Percentiles rank a stretch among this genome's conserved stretches.
These are phyloP conservation scores for Circinella minor DNA, from an alignment of 371 early-diverging fungal species.

Conservation along the genomic window DNA sequence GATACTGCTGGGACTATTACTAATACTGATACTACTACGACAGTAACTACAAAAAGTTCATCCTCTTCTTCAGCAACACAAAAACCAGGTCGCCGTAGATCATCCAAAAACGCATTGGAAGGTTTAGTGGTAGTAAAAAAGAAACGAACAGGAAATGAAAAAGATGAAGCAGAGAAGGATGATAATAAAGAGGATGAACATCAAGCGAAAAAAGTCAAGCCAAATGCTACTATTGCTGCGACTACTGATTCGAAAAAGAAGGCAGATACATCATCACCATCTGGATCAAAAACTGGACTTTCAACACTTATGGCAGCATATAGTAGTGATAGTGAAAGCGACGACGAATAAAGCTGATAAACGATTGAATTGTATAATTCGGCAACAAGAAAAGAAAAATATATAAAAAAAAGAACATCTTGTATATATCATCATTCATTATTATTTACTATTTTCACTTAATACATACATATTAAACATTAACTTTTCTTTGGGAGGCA, in stretches of 20 bases:
- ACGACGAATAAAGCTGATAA: conserved; percentile 24
- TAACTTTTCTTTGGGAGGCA: too few species aligned
- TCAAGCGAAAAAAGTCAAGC: conserved; percentile 9
- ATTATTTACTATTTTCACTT: too few species aligned
- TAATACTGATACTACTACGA: not conserved
- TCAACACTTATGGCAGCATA: conserved; percentile 34
- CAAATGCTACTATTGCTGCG: conserved; percentile 14
- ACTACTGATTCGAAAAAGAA: conserved; percentile 9
- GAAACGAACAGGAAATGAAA: conserved; percentile 22
- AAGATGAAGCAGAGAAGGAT: conserved; percentile 14
- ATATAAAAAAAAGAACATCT: not conserved
- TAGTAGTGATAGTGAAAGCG: conserved; percentile 31
- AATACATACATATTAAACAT: too few species aligned
- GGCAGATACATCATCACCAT: conserved; percentile 3
- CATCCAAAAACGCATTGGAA: conserved; percentile 25
- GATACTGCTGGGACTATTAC: not conserved
- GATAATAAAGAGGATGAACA: conserved; percentile 11
- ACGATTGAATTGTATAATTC: too few species aligned
- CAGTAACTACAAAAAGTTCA: not conserved
- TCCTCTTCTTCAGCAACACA: not conserved
- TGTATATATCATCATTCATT: too few species aligned
- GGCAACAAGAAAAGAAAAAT: too few species aligned
- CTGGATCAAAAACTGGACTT: not conserved
- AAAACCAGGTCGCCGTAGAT: conserved; percentile 5
- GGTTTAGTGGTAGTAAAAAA: conserved; percentile 40